Base-by-base conservation (phyloP, 768 basidiomycete genomes). In the Lentinula lateritia region DNA sequence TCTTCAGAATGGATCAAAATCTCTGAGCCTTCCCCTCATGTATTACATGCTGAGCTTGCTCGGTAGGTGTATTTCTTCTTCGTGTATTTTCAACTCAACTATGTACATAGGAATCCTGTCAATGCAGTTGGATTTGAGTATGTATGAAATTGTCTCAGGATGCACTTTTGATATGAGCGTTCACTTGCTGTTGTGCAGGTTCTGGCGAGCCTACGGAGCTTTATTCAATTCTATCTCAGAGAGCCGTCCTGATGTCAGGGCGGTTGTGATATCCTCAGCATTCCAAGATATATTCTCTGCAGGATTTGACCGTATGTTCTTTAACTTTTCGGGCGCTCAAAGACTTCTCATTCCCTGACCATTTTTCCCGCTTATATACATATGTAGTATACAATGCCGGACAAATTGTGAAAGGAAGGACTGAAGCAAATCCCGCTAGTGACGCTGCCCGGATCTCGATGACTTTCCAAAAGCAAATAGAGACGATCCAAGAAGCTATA, bases 201-300 rank as follows among this genome's bases (percentile, higher is more conserved):
- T 89, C 69, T 95, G 92, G 92, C 72, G 72, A 23, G 88, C 88
- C 52, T 85, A 92, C 38, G 83, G 83, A 3, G 67, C 73, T 2
- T 77, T 85, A 0, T 89, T 95, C 65, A 82, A 87, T 52, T 68
- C 72, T 0, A 76, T 94, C 63, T 74, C 65, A 6, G 70, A 61
- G 71, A 85, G 74, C 68, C 81, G 56, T 1, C 68, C 74, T 28
- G 83, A 86, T 35, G 82, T 93, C 1, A 83, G 90, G 16, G 89
- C 78, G 2, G 78, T 92, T 5, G 90, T 96, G 0, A 73, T 96
- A 0, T 84, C 88, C 0, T 93, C 92, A 0, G 76, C 75, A 1
- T 68, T 89, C 2, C 84, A 87, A 0, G 92, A 89, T 70, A 71
- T 85, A 4, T 96, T 93, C 70, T 89, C 89, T 0, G 93, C 92